Evolutionary conservation across 305 asterid genomes (phyloP).

Genomic region (Fraxinus greggii): DNA sequence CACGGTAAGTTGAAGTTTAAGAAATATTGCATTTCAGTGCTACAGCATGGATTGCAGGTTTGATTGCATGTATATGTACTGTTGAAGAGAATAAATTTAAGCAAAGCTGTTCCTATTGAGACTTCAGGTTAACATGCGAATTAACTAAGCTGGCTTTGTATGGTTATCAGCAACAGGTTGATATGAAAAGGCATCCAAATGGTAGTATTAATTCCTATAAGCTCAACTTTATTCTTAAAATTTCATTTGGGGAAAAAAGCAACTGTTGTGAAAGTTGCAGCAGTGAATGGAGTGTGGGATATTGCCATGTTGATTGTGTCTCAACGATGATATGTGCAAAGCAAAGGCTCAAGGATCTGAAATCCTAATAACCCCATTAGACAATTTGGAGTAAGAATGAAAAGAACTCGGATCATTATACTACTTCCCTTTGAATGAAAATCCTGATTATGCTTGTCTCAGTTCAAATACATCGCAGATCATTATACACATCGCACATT

Average conservation of each 20-base stretch:
- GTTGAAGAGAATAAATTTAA: not conserved
- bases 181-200: not conserved
- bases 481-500: no score
- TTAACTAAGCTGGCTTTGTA: not conserved
- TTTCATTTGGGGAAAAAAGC: not conserved
- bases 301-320: not conserved
- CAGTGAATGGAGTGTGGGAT: not conserved
- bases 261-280: not conserved
- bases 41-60: not conserved
- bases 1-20: conserved; percentile 16
- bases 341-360: not conserved
- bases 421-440: not conserved
- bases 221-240: not conserved
- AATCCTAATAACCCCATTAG: not conserved
- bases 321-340: not conserved
- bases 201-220: not conserved
- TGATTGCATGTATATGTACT: not conserved
- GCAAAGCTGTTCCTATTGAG: not conserved
- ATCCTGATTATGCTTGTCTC: not conserved
- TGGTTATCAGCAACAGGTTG: not conserved
- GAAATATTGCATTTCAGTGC: not conserved
- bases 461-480: not conserved
- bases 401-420: not conserved
- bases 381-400: not conserved
- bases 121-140: not conserved